Conservation (phyloP, 345 rosid species). For the Citrus hindsii region DNA sequence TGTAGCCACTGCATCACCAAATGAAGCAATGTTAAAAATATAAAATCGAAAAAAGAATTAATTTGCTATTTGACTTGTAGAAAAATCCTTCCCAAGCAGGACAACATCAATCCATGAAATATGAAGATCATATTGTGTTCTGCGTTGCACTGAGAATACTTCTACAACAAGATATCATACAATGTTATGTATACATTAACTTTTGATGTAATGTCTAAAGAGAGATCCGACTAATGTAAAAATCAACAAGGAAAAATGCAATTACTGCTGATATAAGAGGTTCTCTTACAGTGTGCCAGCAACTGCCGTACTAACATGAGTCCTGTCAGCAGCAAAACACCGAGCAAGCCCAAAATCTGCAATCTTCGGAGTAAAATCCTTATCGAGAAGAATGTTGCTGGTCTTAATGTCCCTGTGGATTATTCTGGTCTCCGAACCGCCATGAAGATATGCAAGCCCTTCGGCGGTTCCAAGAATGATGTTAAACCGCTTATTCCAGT, state of each 20-base stretch:
- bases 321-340: conserved; percentile 40
- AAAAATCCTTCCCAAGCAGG: neutral
- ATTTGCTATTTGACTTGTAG: neutral
- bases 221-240: neutral
- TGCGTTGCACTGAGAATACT: neutral
- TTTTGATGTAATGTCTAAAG: neutral
- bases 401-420: conserved; percentile 55
- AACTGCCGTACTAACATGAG: conserved; percentile 50
- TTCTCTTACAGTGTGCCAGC: conserved; percentile 53
- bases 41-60: neutral
- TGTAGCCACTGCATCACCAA: conserved; percentile 44
- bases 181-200: neutral
- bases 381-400: conserved; percentile 52
- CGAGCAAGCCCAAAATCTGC: conserved; percentile 58
- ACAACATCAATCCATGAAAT: neutral
- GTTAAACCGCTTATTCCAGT: conserved; percentile 39
- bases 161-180: too few relatives aligned
- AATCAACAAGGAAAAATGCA: neutral
- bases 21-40: neutral
- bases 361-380: conserved; percentile 40
- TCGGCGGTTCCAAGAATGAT: conserved; percentile 47
- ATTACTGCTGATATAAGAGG: neutral
- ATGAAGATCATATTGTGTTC: neutral
- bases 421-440: conserved; percentile 35
- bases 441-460: conserved; percentile 55